Evolutionary conservation across 345 rosid species (phyloP), one percentile per base, ranked within the genome.

Genomic region (Geranium brycei): DNA sequence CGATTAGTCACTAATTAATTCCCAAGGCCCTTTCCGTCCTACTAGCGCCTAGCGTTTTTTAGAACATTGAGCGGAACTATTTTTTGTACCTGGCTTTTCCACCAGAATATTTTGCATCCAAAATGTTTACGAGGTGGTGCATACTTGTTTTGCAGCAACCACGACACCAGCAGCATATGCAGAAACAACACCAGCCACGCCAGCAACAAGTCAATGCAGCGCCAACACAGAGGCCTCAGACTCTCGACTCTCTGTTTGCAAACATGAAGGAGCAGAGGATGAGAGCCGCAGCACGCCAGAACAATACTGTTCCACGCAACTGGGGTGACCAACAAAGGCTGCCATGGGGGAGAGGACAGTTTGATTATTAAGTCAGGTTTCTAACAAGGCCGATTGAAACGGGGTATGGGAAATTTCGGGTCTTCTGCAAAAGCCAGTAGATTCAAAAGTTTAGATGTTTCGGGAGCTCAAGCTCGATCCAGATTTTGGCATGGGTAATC

Each of bases 221-320:
- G 32, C 61, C 75, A 17, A 81, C 69, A 57, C 86, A 76, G 73
- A 78, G 78, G 82, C 83, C 92, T 53, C 80, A 85, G 58, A 91
- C 98, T 1, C 74, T 91, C 64, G 96, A 91, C 68, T 87, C 95
- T 1, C 75, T 85, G 51, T 88, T 87, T 80, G 95, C 97, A 11
- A 80, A 76, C 76, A 78, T 88, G 95, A 85, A 87, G 75, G 87
- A 89, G 76, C 86, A 85, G 83, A 80, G 96, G 67, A 76, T 76
- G 87, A 82, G 57, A 76, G 76, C 65, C 51, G 60, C 74, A 17
- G 41, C 80, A 17, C 66, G 67, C 10, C 71, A 69, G 63, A 75
- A 68, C 62, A 80, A 73, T 65, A 40, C 35, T 19, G 60, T 64
- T 51, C 57, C 12, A 8, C 64, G 16, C 35, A 61, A 40, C 16